Conservation (phyloP, 2,329 filamentous ascomycete genomes). For the Trichoderma atrobrunneum region DNA sequence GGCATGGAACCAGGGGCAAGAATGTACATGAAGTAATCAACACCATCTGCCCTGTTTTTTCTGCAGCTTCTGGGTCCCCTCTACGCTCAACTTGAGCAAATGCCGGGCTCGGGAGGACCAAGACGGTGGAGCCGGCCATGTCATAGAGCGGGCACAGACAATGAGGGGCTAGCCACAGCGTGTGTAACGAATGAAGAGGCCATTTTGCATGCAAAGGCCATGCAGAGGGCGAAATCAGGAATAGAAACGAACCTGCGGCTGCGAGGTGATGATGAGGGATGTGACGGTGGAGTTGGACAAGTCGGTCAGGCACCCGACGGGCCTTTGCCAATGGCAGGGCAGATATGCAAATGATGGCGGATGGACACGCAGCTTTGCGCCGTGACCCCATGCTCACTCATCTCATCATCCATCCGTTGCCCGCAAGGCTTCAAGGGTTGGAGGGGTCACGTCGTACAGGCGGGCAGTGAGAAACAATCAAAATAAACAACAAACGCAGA, state of each 20-base stretch:
- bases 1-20: neutral
- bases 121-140: conserved; percentile 5
- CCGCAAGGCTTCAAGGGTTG: neutral
- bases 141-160: conserved; percentile 10
- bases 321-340: conserved; percentile 11
- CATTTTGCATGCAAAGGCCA: neutral
- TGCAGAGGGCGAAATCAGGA: neutral
- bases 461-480: neutral
- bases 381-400: neutral
- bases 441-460: conserved; percentile 10
- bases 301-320: conserved; percentile 13
- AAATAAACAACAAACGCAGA: conserved; percentile 29
- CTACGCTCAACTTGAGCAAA: neutral
- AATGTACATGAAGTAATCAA: neutral
- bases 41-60: conserved; percentile 3
- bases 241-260: neutral
- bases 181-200: neutral
- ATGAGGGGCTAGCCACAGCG: conserved; percentile 3
- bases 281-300: conserved; percentile 17
- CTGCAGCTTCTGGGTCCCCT: neutral
- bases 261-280: conserved; percentile 1
- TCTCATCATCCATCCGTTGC: neutral
- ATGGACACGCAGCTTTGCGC: neutral
- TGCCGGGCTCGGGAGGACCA: conserved; percentile 5
- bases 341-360: neutral